A percentile compares a stretch with the other conserved stretches of the same genome.
phyloP scores from a whole-genome alignment of 768 basidiomycete genomes.

The Russula lepida region DNA sequence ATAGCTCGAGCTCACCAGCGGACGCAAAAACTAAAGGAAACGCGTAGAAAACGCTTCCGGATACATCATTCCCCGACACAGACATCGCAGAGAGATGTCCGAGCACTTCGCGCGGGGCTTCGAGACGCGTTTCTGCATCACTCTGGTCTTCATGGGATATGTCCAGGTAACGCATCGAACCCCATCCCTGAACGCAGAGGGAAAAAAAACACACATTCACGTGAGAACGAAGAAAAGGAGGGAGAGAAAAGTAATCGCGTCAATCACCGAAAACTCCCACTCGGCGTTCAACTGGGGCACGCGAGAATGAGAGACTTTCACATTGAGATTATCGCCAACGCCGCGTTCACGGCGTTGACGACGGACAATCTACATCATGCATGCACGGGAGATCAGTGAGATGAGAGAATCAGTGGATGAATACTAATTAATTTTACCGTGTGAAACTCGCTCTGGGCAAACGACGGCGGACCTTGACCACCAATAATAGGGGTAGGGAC shows the following conservation, averaged over 20 bases:
- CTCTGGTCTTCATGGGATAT: conserved; percentile 8
- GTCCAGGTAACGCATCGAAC: conserved; percentile 19
- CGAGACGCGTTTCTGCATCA: conserved; percentile 7
- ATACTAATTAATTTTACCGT: background rate
- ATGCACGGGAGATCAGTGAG: background rate
- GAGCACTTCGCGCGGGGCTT: conserved; percentile 9
- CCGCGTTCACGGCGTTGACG: conserved; percentile 16
- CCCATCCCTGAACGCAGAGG: conserved; percentile 19
- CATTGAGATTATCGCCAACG: conserved; percentile 16
- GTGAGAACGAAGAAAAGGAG: background rate
- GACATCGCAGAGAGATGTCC: conserved; percentile 16
- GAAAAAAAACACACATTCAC: background rate
- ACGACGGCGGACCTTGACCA: conserved; percentile 5
- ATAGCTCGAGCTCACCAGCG: conserved; percentile 2
- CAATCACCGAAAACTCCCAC: conserved; percentile 19
- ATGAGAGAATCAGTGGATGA: no score
- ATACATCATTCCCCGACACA: conserved; percentile 17
- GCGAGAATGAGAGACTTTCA: conserved; percentile 12
- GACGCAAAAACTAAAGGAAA: conserved; percentile 18
- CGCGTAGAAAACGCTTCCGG: conserved; percentile 20
- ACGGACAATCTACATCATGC: conserved; percentile 20
- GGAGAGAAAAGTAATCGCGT: background rate
- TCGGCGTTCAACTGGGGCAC: conserved; percentile 9
- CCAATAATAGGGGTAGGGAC: background rate
- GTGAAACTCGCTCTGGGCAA: conserved; percentile 18